These are phyloP conservation scores for Tylopilus microsporus DNA, from an alignment of 1,284 basidiomycete species.

Conservation along the genomic window DNA sequence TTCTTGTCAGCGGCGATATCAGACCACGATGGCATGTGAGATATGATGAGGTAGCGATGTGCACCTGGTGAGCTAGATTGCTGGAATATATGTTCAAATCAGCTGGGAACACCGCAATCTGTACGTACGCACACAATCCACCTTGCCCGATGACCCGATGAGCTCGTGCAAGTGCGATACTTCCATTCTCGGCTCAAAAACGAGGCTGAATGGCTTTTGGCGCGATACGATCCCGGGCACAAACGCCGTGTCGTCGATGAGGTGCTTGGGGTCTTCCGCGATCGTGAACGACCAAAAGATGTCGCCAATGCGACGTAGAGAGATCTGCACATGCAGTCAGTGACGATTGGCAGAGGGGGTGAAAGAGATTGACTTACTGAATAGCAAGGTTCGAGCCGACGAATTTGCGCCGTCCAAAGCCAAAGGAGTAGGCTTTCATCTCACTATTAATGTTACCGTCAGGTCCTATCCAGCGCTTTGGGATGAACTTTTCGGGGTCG, in stretches of 20 bases:
- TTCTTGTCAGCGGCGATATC: constrained; percentile 39
- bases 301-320: constrained; percentile 54
- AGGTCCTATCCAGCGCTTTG: constrained; percentile 52
- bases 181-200: constrained; percentile 42
- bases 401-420: constrained; percentile 59
- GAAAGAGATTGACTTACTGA: constrained; percentile 12
- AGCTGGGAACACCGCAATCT: constrained; percentile 5
- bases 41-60: background rate
- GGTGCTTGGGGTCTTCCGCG: constrained; percentile 40
- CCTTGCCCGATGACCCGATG: constrained; percentile 2
- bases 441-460: constrained; percentile 47
- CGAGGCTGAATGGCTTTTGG: constrained; percentile 49
- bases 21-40: constrained; percentile 38
- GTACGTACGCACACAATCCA: background rate
- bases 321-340: constrained; percentile 34
- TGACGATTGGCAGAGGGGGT: no score
- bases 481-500: constrained; percentile 56
- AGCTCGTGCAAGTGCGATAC: constrained; percentile 8
- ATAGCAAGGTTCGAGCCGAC: constrained; percentile 57
- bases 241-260: constrained; percentile 55
- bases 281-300: constrained; percentile 60
- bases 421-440: constrained; percentile 52
- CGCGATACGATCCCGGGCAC: constrained; percentile 55
- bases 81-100: constrained; percentile 12
- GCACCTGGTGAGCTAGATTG: background rate